Evolutionary conservation across 208 protist genomes (phyloP), one percentile per base, ranked within the genome.

Genomic region (Acanthamoeba lenticulata): DNA sequence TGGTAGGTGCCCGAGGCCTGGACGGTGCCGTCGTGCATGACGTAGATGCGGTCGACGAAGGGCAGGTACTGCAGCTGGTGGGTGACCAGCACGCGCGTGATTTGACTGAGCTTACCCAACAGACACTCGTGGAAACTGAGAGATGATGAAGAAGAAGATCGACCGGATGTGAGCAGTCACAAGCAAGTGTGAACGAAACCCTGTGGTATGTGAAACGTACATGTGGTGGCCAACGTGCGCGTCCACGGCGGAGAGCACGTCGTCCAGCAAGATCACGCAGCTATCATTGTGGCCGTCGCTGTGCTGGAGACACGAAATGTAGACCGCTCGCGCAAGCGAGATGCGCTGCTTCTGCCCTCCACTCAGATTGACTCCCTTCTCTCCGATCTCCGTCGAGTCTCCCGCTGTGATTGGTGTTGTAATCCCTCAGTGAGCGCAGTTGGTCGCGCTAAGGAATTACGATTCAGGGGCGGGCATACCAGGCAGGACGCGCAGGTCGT

Each of bases 11-110:
- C 52, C 15, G 15, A 27, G 11, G 52, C 52, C 11, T 11, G 11
- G 52, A 60, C 21, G 52, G 52, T 60, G 21, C 52, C 52, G 52
- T 60, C 21, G 52, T 60, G 15, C 34, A 77, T 77, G 34, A 77
- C 34, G 27, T 29, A 34, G 34, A 99, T 95, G 49, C 97, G 77
- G 69, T 98, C 97, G 21, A 91, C 96, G 1, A 96, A 57, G 2
- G 95, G 88, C 15, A 99, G 44, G 29, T 98, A 96, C 67, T 99
- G 98, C 11, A 99, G 49, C 69, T 98, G 98, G 96, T 99, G 98
- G 7, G 98, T 99, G 15, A 98, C 98, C 1, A 99, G 95, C 29
- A 99, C 86, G 11, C 97, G 96, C 27, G 98, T 98, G 92, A 98
- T 98, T 24, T 90, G 38, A 5, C 27, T 89, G 3, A 99, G 94